These are phyloP conservation scores for Backusella circina DNA, from an alignment of 192 early-diverging fungal species.

Conservation along the genomic window DNA sequence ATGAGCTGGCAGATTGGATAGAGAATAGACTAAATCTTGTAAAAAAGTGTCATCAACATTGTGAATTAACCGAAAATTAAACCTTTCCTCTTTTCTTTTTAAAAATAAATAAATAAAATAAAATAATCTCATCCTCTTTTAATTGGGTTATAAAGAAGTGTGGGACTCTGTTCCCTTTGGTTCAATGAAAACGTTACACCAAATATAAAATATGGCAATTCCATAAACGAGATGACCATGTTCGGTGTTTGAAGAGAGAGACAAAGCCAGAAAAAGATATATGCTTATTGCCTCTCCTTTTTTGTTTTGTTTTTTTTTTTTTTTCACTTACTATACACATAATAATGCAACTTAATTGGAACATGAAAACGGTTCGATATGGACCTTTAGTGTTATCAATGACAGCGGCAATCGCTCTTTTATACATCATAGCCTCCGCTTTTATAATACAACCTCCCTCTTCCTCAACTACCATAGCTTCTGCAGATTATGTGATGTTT, in stretches of 20 bases:
- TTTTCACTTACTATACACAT: not conserved
- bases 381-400: not conserved
- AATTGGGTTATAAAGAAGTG: not conserved
- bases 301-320: not conserved
- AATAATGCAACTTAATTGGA: not conserved
- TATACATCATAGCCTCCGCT: not conserved
- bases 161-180: not conserved
- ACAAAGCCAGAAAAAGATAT: not conserved
- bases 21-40: not conserved
- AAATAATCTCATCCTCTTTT: not conserved
- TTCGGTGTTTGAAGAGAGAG: not conserved
- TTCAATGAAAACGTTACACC: not conserved
- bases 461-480: not conserved
- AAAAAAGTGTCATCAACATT: not conserved
- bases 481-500: conserved; percentile 6
- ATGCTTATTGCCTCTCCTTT: too few species aligned
- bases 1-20: not conserved
- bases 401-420: not conserved
- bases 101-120: not conserved
- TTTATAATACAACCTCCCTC: not conserved
- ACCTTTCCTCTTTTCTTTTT: not conserved
- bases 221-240: not conserved
- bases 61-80: conserved; percentile 1
- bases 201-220: not conserved
- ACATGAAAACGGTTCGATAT: not conserved